Base-by-base conservation (phyloP, 495 filamentous ascomycete species). In the Podospora australis region DNA sequence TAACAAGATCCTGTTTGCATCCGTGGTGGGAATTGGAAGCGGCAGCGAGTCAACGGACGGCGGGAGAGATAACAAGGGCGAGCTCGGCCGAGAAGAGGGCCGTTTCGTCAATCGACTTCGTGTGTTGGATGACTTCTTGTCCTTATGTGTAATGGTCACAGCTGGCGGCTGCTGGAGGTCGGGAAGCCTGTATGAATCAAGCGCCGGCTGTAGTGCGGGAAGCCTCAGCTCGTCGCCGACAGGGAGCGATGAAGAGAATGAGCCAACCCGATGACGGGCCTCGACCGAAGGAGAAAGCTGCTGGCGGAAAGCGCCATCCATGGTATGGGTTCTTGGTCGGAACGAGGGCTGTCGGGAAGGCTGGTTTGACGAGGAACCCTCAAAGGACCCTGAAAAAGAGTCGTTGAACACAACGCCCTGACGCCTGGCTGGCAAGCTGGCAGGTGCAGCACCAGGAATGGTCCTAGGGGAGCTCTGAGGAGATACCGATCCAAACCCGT, bases 1-100 rank as follows among this genome's bases (percentile, higher is more conserved):
- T 52, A 77, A 69, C 46, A 86, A 63, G 10, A 88, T 74, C 50
- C 72, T 80, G 47, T 80, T 78, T 14, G 78, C 79, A 62, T 85
- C 78, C 10, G 73, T 70, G 5, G 81, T 78, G 11, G 74, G 75
- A 13, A 83, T 71, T 2, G 79, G 78, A 23, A 71, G 62, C 3
- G 71, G 75, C 9, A 80, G 55, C 2, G 75, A 78, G 58, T 78
- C 77, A 28, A 78, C 68, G 3, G 70, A 74, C 0, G 75, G 74
- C 36, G 68, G 67, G 3, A 58, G 63, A 4, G 68, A 70, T 35
- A 70, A 50, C 17, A 70, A 46, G 13, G 77, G 75, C 14, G 75
- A 78, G 1, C 71, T 68, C 11, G 75, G 71, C 6, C 73, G 68
- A 16, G 70, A 70, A 6, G 73, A 66, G 21, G 55, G 55, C n/a